Evolutionary conservation across 2,329 filamentous ascomycete genomes (phyloP), one percentile per base, ranked within the genome.

Genomic region (Dendrostoma leiphaemia): DNA sequence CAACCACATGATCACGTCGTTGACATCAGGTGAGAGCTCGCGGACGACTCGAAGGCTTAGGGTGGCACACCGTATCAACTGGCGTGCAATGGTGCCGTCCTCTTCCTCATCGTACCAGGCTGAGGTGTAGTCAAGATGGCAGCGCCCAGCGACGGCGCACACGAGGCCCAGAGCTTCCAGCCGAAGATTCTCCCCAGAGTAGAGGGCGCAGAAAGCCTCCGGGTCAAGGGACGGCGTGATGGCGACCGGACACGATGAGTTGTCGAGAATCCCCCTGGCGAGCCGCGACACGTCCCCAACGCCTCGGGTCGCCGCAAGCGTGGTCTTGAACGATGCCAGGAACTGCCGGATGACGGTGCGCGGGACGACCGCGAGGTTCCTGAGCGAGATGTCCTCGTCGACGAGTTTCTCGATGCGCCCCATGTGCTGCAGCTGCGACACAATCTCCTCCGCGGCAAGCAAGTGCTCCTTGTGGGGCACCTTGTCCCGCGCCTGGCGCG

Each of bases 1-100:
- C 6, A 48, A 23, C 46, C 46, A 48, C n/a, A 48, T 2, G n/a
- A 48, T 48, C 8, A 48, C 10, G n/a, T 46, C 43, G 23, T 40
- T 48, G 32, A 29, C 24, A 15, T 48, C 34, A 23, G 32, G 12
- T 3, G 46, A 37, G 10, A 48, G 34, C 46, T 48, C 47, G 26
- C 34, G 34, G 24, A 35, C 34, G 6, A 49, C 23, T 13, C 19
- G 47, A 6, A 49, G 47, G 10, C 47, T 49, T 3, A 49, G 9
- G n/a, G 4, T 49, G n/a, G 32, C 35, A 23, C 47, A 40, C n/a
- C 23, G 24, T 17, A 31, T 24, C 47, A 49, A 13, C 15, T 49
- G 24, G 6, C 31, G 32, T 6, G 35, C 47, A 5, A 49, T 19
- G 13, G 10, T 23, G 23, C 29, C 47, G 12, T n/a, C 32, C 4